Evolutionary conservation across 2,329 filamentous ascomycete genomes (phyloP).

Genomic region (Cucurbitaria berberidis): DNA sequence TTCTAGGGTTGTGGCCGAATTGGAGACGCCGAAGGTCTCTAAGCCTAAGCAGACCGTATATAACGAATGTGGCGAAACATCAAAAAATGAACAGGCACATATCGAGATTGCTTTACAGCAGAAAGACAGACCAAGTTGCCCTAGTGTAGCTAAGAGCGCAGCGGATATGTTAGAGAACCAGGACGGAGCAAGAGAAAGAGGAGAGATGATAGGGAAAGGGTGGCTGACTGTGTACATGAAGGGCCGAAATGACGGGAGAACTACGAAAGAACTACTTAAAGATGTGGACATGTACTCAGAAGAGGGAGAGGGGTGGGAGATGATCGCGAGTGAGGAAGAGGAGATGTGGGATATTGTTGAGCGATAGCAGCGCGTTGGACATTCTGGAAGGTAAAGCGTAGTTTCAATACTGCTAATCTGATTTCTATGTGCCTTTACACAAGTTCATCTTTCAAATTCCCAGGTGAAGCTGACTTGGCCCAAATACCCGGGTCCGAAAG

Average conservation of each 20-base stretch:
- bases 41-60: no score
- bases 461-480: not conserved
- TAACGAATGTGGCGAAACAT: no score
- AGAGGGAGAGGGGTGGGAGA: not conserved
- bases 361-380: not conserved
- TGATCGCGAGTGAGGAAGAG: not conserved
- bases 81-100: no score
- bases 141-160: no score
- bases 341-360: constrained; percentile 2
- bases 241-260: not conserved
- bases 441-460: not conserved
- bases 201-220: no score
- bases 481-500: not conserved
- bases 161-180: no score
- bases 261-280: not conserved
- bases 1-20: no score
- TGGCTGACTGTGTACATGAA: not conserved
- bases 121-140: no score
- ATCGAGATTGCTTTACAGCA: no score
- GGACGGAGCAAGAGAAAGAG: no score
- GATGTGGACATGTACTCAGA: not conserved
- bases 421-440: not conserved
- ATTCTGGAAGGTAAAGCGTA: not conserved
- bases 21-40: no score
- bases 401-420: not conserved